A percentile compares a stretch with the other conserved stretches of the same genome.
phyloP scores from a whole-genome alignment of 176 grass and related monocot genomes.

The Areca catechu region DNA sequence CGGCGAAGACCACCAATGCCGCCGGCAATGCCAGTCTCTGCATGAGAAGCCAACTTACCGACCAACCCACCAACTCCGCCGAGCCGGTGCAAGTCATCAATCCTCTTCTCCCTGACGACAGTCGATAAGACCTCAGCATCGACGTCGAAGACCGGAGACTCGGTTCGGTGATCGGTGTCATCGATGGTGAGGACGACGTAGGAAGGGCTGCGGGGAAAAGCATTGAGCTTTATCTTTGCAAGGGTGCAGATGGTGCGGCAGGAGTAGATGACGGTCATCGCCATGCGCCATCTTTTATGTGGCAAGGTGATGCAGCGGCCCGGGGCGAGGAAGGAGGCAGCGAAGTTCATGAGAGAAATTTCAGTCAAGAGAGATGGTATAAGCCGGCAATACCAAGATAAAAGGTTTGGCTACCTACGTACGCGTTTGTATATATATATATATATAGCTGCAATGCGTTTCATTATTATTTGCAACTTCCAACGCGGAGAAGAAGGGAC shows the following conservation, averaged over 20 bases:
- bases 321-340: background rate
- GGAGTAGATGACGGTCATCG: conserved; percentile 2
- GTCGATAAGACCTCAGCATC: background rate
- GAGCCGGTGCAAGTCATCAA: background rate
- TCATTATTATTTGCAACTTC: too few relatives aligned
- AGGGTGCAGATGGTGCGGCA: conserved; percentile 2
- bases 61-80: background rate
- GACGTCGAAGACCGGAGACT: background rate
- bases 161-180: background rate
- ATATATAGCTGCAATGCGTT: too few relatives aligned
- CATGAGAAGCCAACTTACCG: background rate
- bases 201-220: background rate
- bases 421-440: too few relatives aligned
- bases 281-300: background rate
- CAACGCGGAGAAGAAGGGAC: too few relatives aligned
- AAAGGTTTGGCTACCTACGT: too few relatives aligned
- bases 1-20: background rate
- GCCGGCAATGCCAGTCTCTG: background rate
- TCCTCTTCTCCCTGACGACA: background rate
- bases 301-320: background rate
- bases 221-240: background rate
- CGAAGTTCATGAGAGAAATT: too few relatives aligned
- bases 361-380: too few relatives aligned
- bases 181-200: background rate
- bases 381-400: too few relatives aligned